Conservation (phyloP, 305 asterid species). For the Fraxinus greggii region DNA sequence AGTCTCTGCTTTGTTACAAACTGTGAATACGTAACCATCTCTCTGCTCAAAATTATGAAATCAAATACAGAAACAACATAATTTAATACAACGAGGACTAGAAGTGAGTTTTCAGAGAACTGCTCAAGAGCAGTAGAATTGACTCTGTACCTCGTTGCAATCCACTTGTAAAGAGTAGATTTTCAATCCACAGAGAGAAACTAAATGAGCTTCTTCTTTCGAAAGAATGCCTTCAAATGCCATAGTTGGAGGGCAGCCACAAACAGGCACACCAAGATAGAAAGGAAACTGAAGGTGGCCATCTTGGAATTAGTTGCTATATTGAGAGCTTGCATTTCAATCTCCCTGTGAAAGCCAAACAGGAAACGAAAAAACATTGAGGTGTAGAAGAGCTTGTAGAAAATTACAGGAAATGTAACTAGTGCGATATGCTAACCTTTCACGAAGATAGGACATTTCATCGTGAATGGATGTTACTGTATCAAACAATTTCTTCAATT, state of each 20-base stretch:
- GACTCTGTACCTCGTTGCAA: not conserved
- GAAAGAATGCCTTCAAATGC: constrained; percentile 36
- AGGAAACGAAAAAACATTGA: not conserved
- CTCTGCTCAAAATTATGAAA: not conserved
- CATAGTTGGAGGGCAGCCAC: constrained; percentile 38
- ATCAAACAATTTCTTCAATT: constrained; percentile 32
- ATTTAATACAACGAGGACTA: not conserved
- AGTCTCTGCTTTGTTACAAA: not conserved
- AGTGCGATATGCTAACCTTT: constrained; percentile 20
- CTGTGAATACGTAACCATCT: not conserved
- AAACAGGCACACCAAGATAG: constrained; percentile 26
- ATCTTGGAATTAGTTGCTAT: constrained; percentile 28
- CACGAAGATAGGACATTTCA: constrained; percentile 31
- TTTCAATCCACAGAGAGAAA: not conserved
- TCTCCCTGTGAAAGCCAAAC: constrained; percentile 25
- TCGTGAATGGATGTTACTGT: constrained; percentile 27
- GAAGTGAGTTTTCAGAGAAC: not conserved
- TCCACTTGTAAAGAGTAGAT: not conserved
- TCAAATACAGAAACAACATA: not conserved
- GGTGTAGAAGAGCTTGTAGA: not conserved
- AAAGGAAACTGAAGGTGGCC: constrained; percentile 22
- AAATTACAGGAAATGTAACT: not conserved
- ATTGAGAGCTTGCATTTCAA: constrained; percentile 32
- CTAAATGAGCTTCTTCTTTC: constrained; percentile 33
- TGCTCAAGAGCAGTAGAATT: not conserved